Evolutionary conservation across 2,329 filamentous ascomycete species (phyloP), one percentile per base, ranked within the genome.

Genomic region (Periconia digitata): DNA sequence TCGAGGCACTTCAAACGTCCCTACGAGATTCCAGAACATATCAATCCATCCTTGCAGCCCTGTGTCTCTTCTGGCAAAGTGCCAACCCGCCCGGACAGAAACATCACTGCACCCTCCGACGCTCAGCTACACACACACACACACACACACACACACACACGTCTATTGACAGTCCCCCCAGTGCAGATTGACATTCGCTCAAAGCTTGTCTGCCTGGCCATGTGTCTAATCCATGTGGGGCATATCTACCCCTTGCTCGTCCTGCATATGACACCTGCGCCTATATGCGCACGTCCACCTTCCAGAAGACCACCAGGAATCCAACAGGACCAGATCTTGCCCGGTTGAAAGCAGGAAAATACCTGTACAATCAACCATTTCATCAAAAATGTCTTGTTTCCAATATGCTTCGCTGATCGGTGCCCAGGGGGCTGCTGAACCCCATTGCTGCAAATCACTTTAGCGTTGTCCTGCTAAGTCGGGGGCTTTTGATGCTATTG

Each of bases 221-320:
- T 13, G n/a, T 32, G 10, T 27, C 13, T 13, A 27, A 27, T 32
- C 10, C 27, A 32, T 32, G 27, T 15, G 27, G 27, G 27, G 27
- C 27, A 32, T 5, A 40, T 35, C 23, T 46, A 49, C 45, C 35
- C 44, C 16, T 45, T 16, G 23, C 43, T 40, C 40, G 37, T 39
- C 21, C 38, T 40, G 38, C 38, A 15, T 24, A 20, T 23, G 3
- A 17, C 24, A 24, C 38, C n/a, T 40, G 20, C 22, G 13, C 21
- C 21, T 20, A 18, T 20, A n/a, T 40, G 27, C 27, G 27, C 27
- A 15, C n/a, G 27, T 15, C 27, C 27, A 15, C 27, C 37, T 40
- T 40, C 37, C 16, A 40, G 37, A 40, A 40, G 37, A 8, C 18
- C 13, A 23, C 8, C 37, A 15, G 8, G 37, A 12, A 18, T 18